Conservation (phyloP, 768 basidiomycete species). For the Termitomyces sp. region DNA sequence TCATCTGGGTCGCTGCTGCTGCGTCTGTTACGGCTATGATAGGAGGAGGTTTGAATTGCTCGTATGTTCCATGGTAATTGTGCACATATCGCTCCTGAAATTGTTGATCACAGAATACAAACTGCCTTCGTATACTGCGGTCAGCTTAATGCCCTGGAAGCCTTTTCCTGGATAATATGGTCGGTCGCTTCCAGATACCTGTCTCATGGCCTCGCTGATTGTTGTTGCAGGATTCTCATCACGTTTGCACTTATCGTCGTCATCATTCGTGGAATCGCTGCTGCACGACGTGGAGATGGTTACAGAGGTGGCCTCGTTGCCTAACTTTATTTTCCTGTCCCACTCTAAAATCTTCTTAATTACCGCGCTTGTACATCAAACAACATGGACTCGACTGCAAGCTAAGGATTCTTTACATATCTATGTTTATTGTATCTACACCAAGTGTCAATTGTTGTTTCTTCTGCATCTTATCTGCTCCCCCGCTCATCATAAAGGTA, state of each 20-base stretch:
- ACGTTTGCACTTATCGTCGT: constrained; percentile 57
- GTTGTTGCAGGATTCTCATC: constrained; percentile 47
- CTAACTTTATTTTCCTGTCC: neutral
- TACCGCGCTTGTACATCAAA: neutral
- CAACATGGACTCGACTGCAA: neutral
- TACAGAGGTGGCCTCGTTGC: constrained; percentile 48
- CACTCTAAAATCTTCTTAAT: neutral
- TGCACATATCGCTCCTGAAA: neutral
- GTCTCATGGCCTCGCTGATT: neutral
- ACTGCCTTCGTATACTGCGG: constrained; percentile 56
- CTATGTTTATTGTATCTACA: neutral
- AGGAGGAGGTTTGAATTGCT: constrained; percentile 69
- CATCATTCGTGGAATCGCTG: constrained; percentile 52
- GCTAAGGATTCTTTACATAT: neutral
- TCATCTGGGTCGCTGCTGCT: constrained; percentile 73
- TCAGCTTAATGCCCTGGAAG: constrained; percentile 72
- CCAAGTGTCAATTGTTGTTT: neutral
- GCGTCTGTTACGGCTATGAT: constrained; percentile 62
- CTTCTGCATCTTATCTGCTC: neutral
- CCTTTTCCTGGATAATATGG: constrained; percentile 75
- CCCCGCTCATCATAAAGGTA: constrained; percentile 63
- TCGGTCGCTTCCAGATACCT: constrained; percentile 24
- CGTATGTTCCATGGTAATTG: constrained; percentile 27
- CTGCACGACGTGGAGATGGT: constrained; percentile 64
- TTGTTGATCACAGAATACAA: constrained; percentile 26